phyloP scores from a whole-genome alignment of 2,329 filamentous ascomycete species.

The Diaporthe aspalathi region DNA sequence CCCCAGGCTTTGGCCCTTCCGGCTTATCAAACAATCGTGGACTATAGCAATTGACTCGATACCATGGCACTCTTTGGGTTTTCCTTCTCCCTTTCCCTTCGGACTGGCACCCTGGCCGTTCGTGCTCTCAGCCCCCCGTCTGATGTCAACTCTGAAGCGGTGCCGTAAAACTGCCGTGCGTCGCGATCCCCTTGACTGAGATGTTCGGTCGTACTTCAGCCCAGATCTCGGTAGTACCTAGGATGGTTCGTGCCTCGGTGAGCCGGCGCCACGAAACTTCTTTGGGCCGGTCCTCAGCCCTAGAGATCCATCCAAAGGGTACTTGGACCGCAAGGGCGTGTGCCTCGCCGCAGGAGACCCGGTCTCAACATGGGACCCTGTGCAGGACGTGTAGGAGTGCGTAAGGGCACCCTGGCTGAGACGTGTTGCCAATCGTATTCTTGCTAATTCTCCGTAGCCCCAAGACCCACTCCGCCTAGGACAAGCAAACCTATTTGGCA shows the following conservation, averaged over 20 bases:
- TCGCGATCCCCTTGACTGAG: conserved; percentile 12
- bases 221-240: not conserved
- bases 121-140: no score
- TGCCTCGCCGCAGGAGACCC: not conserved
- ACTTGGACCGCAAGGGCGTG: conserved; percentile 1
- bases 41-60: conserved; percentile 25
- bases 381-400: conserved; percentile 18
- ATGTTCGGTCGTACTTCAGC: conserved; percentile 20
- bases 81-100: not conserved
- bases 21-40: conserved; percentile 27
- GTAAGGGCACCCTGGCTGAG: conserved; percentile 26
- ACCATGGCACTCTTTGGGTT: not conserved
- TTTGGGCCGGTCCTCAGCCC: conserved; percentile 15
- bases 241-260: conserved; percentile 9
- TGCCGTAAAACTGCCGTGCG: conserved; percentile 18
- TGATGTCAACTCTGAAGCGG: conserved; percentile 22
- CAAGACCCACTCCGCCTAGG: conserved; percentile 15
- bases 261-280: not conserved
- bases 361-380: conserved; percentile 3
- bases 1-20: conserved; percentile 18
- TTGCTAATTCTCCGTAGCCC: conserved; percentile 17
- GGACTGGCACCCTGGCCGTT: no score
- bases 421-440: conserved; percentile 31
- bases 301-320: conserved; percentile 21
- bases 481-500: conserved; percentile 15